These are phyloP conservation scores for Phylloporus arenicola DNA, from an alignment of 768 basidiomycete species.

Conservation along the genomic window DNA sequence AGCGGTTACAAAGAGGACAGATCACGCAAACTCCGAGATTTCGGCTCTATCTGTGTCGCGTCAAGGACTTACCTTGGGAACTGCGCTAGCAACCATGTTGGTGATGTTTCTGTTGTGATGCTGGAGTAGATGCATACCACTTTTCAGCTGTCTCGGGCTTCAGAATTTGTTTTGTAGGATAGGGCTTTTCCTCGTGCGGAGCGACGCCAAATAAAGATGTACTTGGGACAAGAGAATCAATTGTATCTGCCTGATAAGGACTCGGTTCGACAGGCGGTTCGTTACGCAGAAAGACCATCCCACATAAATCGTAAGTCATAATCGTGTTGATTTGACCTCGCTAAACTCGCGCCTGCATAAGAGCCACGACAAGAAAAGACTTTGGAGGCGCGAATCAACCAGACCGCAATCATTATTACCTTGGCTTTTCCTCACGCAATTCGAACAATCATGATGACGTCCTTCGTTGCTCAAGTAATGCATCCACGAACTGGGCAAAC, in stretches of 20 bases:
- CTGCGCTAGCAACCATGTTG: not conserved
- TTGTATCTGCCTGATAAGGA: too few species aligned
- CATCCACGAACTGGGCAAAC: slow-evolving; percentile 53
- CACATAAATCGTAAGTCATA: too few species aligned
- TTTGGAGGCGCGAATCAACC: not conserved
- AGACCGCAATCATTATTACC: not conserved
- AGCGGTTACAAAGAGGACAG: slow-evolving; percentile 25
- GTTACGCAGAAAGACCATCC: too few species aligned
- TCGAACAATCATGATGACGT: not conserved
- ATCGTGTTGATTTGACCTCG: too few species aligned
- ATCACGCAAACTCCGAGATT: not conserved
- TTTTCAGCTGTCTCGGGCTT: not conserved
- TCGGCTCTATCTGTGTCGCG: not conserved
- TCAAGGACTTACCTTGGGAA: not conserved
- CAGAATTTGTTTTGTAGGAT: not conserved
- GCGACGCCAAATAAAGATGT: too few species aligned
- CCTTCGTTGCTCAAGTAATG: slow-evolving; percentile 23
- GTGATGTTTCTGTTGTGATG: not conserved
- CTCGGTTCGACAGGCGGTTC: too few species aligned
- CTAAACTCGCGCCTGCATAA: not conserved
- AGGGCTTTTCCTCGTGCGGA: too few species aligned
- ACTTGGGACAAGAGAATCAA: too few species aligned
- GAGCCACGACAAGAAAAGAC: not conserved
- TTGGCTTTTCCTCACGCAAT: not conserved
- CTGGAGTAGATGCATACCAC: not conserved